Evolutionary conservation across 169 alveolate species (phyloP).

Genomic region (Perkinsus olseni): DNA sequence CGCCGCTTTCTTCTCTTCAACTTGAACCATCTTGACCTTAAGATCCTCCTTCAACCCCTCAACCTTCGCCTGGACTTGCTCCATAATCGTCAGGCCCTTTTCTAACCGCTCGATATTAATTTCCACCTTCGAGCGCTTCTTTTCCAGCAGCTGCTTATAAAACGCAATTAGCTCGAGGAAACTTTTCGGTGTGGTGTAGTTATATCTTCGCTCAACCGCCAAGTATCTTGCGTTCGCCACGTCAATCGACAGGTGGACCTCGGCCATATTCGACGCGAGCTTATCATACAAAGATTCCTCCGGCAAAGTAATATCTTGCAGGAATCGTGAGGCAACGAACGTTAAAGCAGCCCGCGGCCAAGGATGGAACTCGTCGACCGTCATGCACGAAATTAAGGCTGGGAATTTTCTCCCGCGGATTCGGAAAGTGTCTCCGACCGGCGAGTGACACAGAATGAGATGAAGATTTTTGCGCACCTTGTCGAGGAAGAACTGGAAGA

Average conservation of each 20-base stretch:
- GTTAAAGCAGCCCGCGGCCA: constrained; percentile 94
- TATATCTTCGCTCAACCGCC: constrained; percentile 77
- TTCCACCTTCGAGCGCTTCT: constrained; percentile 61
- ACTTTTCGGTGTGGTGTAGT: constrained; percentile 93
- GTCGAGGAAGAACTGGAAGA: constrained; percentile 73
- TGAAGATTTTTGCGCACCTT: constrained; percentile 75
- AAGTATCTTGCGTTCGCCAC: constrained; percentile 75
- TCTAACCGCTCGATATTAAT: constrained; percentile 67
- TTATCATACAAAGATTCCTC: constrained; percentile 64
- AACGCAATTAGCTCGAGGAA: constrained; percentile 85
- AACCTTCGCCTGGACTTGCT: constrained; percentile 72
- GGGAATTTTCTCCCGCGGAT: constrained; percentile 90
- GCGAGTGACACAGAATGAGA: constrained; percentile 82
- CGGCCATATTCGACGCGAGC: constrained; percentile 83
- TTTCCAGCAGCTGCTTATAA: constrained; percentile 72
- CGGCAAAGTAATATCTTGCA: constrained; percentile 35
- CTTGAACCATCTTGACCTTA: constrained; percentile 78
- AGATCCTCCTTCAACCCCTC: constrained; percentile 78
- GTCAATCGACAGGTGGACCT: constrained; percentile 84
- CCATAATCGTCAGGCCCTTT: constrained; percentile 74
- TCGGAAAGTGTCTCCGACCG: constrained; percentile 88
- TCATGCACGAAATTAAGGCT: constrained; percentile 78
- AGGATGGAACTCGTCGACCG: constrained; percentile 90
- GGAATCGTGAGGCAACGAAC: constrained; percentile 78
- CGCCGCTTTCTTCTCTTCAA: constrained; percentile 73